A percentile compares a stretch with the other conserved stretches of the same genome.
phyloP scores from a whole-genome alignment of 164 flowering plant species.

The Magnolia changhungtana region DNA sequence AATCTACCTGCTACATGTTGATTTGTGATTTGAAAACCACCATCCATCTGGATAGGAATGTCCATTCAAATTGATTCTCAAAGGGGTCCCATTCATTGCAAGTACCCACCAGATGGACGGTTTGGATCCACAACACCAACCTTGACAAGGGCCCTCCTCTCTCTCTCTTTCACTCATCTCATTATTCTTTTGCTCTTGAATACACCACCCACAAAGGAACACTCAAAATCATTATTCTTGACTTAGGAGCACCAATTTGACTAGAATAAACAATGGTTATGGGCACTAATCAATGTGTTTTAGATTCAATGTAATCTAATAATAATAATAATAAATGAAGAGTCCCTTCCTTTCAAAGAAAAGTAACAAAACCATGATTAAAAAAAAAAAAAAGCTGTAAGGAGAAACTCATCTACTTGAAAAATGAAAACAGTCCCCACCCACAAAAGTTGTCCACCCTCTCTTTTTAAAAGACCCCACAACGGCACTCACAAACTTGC shows the following conservation, averaged over 20 bases:
- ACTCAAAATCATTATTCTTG: conserved; percentile 8
- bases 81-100: not conserved
- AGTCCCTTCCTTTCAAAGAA: conserved; percentile 5
- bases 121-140: not conserved
- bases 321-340: not conserved
- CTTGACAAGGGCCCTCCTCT: not conserved
- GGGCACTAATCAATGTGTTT: conserved; percentile 5
- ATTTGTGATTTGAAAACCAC: not conserved
- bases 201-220: conserved; percentile 5
- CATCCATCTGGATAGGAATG: not conserved
- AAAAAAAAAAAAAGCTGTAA: not conserved
- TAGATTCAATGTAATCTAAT: not conserved
- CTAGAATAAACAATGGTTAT: not conserved
- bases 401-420: conserved; percentile 1
- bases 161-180: not conserved
- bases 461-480: not conserved
- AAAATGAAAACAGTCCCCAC: not conserved
- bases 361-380: not conserved
- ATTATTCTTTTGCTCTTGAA: not conserved
- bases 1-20: too few relatives aligned
- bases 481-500: not conserved
- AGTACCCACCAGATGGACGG: not conserved
- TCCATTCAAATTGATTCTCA: not conserved
- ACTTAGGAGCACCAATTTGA: conserved; percentile 5
- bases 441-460: conserved; percentile 7